Conservation (phyloP, 108 stramenopile species). For the Pseudonitzschia multistriata region DNA sequence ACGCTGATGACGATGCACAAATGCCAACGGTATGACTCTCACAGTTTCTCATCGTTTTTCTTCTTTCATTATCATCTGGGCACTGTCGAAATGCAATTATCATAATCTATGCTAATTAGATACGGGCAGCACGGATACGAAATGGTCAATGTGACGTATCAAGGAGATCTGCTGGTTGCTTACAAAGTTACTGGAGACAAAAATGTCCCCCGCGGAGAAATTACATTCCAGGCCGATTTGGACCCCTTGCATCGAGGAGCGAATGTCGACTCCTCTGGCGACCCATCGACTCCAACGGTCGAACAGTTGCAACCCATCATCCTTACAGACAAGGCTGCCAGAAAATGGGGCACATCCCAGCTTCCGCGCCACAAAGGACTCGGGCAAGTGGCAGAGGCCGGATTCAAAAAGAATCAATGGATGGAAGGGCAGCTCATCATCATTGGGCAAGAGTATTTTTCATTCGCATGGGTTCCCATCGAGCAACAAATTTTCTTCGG, state of each 20-base stretch:
- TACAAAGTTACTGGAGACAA: conserved; percentile 80
- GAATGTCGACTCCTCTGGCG: neutral
- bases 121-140: conserved; percentile 72
- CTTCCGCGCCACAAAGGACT: conserved; percentile 52
- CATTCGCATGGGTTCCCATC: conserved; percentile 81
- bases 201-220: conserved; percentile 75
- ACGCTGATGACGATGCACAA: neutral
- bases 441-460: conserved; percentile 77
- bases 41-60: too few relatives aligned
- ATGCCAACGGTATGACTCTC: too few relatives aligned
- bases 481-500: conserved; percentile 83
- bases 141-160: conserved; percentile 74
- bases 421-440: conserved; percentile 81
- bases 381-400: conserved; percentile 71
- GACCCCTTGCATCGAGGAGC: conserved; percentile 14
- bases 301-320: conserved; percentile 48
- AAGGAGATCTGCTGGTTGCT: conserved; percentile 70
- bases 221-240: conserved; percentile 76
- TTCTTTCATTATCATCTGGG: neutral
- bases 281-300: conserved; percentile 4
- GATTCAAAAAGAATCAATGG: conserved; percentile 61
- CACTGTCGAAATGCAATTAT: neutral
- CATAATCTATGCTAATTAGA: conserved; percentile 21
- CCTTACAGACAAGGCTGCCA: conserved; percentile 58
- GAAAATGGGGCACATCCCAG: conserved; percentile 70